Evolutionary conservation across 2,329 filamentous ascomycete species (phyloP), one percentile per base, ranked within the genome.

Genomic region (Aspergillus japonicus): DNA sequence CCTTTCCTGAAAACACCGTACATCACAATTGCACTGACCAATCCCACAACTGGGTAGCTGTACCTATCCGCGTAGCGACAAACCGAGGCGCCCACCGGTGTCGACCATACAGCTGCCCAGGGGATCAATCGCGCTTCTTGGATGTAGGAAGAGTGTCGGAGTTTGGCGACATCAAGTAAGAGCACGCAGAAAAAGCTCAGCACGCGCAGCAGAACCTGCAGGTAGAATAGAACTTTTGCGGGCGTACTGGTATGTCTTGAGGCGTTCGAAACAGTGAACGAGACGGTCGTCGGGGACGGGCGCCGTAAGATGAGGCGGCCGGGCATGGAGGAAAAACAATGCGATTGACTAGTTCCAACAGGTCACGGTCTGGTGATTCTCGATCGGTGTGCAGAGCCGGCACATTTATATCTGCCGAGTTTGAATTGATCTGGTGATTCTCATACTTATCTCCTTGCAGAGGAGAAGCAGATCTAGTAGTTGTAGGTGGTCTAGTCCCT

Each of bases 241-340:
- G 80, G 69, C 33, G 83, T 69, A 16, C 79, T 83, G 10, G 73
- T 74, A 39, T 76, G 77, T 12, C 75, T 71, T 12, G 90, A 86
- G 49, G 87, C 86, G 59, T 93, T 97, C 39, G 93, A 95, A 58
- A 97, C 91, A 31, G 90, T 96, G 82, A 94, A 98, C 66, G 91
- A 89, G 73, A 91, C 88, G n/a, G 95, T 96, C 2, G 92, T 96
- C 50, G 91, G 89, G 24, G 95, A 93, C 53, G 91, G 90, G 62
- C 75, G 75, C 56, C 73, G 70, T 48, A 73, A 62, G 48, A 68
- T 71, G 31, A 78, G 73, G 59, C 70, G 85, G 47, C 83, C 84
- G 65, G 90, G 82, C 88, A 91, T 90, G 54, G 61, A 35, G 57
- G 48, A 11, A 44, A 11, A 19, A n/a, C 23, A 33, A 44, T 19